Base-by-base conservation (phyloP, 1,139 yeast genomes). In the Protomyces inouyei region DNA sequence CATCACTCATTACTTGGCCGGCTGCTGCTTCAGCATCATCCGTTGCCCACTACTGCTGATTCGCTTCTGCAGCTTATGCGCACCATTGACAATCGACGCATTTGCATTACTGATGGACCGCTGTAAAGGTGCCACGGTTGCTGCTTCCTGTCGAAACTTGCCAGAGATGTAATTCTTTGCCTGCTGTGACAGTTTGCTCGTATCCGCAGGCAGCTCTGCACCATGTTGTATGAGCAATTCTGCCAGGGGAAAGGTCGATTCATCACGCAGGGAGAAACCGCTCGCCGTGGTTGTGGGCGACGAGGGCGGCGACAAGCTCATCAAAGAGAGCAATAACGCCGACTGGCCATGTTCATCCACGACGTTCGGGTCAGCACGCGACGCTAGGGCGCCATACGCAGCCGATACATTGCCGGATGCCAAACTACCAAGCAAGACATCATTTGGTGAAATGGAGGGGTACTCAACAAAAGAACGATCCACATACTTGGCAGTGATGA, bases 161-260 rank as follows among this genome's bases (percentile, higher is more conserved):
- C 52, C 52, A 10, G 53, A 38, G 9, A 59, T 28, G 43, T 59
- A 59, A 32, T 28, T 23, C 45, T 35, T 38, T 3, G 63, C 63
- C 16, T 59, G 53, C n/a, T 28, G 21, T 10, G 63, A 59, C 52
- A 59, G n/a, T 4, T 52, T 51, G 18, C 36, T 16, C 46, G 38
- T 51, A 14, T 52, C 57, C 5, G 43, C 43, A 21, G 56, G 61
- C 25, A 75, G 66, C 5, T 71, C 68, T 0, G 79, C 80, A 14
- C 95, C 95, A 73, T 88, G 88, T 67, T 87, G 79, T 2, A 86
- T 71, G 14, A 92, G 76, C 46, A 89, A 77, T 72, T 91, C 97
- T 0, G 96, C 84, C 25, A 88, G 76, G n/a, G 87, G 85, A 74
- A 86, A 91, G 4, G 70, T 68, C 72, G 67, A n/a, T 68, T 71